Percentiles rank a stretch among this genome's conserved stretches.
Conservation (phyloP, 192 early-diverging fungal genomes). For the Coemansia asiatica region DNA sequence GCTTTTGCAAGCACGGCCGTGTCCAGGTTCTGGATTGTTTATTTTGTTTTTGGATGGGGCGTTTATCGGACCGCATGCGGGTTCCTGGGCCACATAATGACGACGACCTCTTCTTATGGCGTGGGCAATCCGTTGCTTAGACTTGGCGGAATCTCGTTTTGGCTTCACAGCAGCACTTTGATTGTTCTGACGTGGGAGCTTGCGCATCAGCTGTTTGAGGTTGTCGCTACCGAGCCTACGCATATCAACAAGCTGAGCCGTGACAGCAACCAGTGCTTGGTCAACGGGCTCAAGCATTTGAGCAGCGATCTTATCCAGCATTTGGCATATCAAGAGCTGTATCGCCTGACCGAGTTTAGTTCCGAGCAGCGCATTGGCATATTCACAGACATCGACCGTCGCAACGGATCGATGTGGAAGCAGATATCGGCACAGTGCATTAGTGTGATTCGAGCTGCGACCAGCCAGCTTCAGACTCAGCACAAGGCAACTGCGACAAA, state of each 20-base stretch:
- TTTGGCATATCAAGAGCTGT: constrained; percentile 53
- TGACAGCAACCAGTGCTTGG: constrained; percentile 43
- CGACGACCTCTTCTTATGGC: constrained; percentile 36
- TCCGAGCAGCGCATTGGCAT: constrained; percentile 38
- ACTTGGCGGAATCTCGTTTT: constrained; percentile 24
- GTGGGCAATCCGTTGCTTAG: constrained; percentile 50
- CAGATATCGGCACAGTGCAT: constrained; percentile 45
- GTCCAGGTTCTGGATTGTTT: constrained; percentile 42
- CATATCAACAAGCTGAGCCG: constrained; percentile 49
- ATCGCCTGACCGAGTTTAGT: constrained; percentile 30
- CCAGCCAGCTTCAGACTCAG: constrained; percentile 28
- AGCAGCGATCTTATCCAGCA: constrained; percentile 35
- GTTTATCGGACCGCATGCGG: constrained; percentile 40
- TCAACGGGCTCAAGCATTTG: constrained; percentile 35
- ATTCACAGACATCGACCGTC: constrained; percentile 42
- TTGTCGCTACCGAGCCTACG: constrained; percentile 45
- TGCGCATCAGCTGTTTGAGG: constrained; percentile 53
- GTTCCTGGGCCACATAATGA: constrained; percentile 29
- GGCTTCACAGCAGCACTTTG: constrained; percentile 37
- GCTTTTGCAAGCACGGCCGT: constrained; percentile 24
- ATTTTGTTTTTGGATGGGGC: constrained; percentile 48
- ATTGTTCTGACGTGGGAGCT: constrained; percentile 45
- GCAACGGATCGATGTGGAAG: constrained; percentile 41
- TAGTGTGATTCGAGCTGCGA: constrained; percentile 32
- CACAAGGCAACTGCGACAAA: constrained; percentile 1